phyloP scores from a whole-genome alignment of 2,329 filamentous ascomycete genomes.

The Orbilia javanica region DNA sequence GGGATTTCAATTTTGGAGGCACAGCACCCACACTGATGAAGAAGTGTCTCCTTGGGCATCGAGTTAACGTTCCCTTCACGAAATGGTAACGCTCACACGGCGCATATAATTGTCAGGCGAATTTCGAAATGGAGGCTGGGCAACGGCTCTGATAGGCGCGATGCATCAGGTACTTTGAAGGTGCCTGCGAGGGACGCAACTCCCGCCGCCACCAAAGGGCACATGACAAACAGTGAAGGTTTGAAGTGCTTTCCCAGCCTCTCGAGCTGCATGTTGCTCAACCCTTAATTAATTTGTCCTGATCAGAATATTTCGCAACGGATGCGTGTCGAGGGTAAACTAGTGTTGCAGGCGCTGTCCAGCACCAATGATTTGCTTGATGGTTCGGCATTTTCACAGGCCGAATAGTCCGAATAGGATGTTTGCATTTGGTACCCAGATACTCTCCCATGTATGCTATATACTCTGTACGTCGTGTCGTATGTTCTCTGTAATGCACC shows the following conservation, averaged over 20 bases:
- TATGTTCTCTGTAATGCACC: too few species aligned
- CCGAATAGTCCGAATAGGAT: background rate
- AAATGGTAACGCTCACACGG: constrained; percentile 3
- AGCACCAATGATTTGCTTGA: background rate
- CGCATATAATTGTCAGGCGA: constrained; percentile 7
- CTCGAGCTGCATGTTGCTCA: background rate
- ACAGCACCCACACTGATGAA: constrained; percentile 2
- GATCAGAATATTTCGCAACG: background rate
- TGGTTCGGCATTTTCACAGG: constrained; percentile 14
- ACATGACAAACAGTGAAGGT: constrained; percentile 31
- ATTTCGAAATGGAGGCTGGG: constrained; percentile 21
- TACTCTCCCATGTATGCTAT: too few species aligned
- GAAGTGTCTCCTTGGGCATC: constrained; percentile 8
- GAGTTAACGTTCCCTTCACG: constrained; percentile 9
- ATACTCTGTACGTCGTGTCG: too few species aligned
- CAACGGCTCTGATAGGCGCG: constrained; percentile 37
- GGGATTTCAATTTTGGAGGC: constrained; percentile 26
- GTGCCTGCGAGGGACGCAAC: constrained; percentile 25
- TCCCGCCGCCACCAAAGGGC: constrained; percentile 30
- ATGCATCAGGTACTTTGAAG: constrained; percentile 3
- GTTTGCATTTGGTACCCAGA: too few species aligned
- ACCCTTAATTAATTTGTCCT: constrained; percentile 13
- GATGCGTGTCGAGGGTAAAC: background rate
- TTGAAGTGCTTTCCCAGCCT: constrained; percentile 18
- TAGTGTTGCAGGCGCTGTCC: constrained; percentile 5